Evolutionary conservation across 371 early-diverging fungal genomes (phyloP), one percentile per base, ranked within the genome.

Genomic region (Phascolomyces articulosus): DNA sequence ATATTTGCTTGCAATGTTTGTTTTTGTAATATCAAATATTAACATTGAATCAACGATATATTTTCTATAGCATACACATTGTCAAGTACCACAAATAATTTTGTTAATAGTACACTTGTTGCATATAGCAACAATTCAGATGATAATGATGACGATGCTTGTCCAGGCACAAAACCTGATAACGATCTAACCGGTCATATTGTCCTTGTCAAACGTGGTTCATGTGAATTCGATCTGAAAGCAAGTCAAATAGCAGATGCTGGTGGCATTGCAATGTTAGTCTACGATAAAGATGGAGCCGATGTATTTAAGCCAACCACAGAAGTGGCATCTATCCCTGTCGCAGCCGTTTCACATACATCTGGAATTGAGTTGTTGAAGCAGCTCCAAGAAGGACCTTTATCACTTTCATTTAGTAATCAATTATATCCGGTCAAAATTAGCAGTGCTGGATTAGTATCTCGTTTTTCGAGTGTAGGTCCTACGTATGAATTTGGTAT

Each of bases 171-270:
- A 1, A 2, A 28, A 26, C 65, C 68, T n/a, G 67, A 28, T 60
- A 68, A 66, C 20, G 38, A 61, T 38, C 38, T 84, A 23, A 40
- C 41, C 1, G 81, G 73, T n/a, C 68, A 78, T 38, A 75, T 87
- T 40, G 71, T 72, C 11, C 74, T 90, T 15, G 66, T 90, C n/a
- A 72, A 80, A 59, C 82, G 90, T 48, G 90, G 90, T 0, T 63
- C 62, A 44, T 90, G 90, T 65, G 71, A 76, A 2, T 90, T 89
- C 67, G 79, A 78, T n/a, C 77, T 76, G 29, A 90, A 90, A 64
- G 85, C 87, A 8, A 41, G 28, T 4, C 60, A 60, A 18, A 80
- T 71, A 0, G 72, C 66, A 1, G 62, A 68, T 24, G 62, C 60
- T 16, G 89, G 87, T 10, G 89, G 78, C 16, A 66, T 78, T 31